These are phyloP conservation scores for Aspergillus transmontanensis DNA, from an alignment of 2,329 filamentous ascomycete species.

Conservation along the genomic window DNA sequence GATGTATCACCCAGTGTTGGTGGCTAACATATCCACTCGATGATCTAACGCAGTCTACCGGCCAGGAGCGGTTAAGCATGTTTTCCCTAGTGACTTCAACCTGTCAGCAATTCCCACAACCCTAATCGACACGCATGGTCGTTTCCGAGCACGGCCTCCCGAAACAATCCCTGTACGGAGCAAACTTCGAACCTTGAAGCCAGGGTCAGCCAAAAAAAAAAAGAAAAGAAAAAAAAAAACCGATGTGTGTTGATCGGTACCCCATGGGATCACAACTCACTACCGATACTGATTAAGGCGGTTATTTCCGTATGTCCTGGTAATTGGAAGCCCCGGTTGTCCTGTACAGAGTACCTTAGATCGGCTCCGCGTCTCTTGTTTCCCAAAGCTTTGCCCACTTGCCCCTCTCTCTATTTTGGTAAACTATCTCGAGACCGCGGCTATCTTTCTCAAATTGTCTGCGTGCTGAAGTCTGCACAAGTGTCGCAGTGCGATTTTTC, in stretches of 20 bases:
- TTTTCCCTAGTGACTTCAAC: slow-evolving; percentile 6
- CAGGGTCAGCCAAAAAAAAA: not conserved
- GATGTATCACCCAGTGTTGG: not conserved
- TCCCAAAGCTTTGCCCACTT: slow-evolving; percentile 15
- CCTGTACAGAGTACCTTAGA: not conserved
- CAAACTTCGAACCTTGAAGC: not conserved
- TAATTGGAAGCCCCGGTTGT: not conserved
- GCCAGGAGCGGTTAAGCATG: not conserved
- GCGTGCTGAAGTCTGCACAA: not conserved
- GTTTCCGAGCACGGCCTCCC: slow-evolving; percentile 16
- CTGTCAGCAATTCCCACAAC: slow-evolving; percentile 10
- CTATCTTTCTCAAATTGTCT: slow-evolving; percentile 4
- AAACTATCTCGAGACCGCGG: slow-evolving; percentile 1
- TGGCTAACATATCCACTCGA: not conserved
- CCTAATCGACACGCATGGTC: slow-evolving; percentile 21
- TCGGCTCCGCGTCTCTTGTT: slow-evolving; percentile 12
- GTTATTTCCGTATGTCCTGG: not conserved
- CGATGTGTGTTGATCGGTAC: slow-evolving; percentile 2
- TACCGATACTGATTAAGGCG: not conserved
- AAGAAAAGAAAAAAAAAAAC: not conserved
- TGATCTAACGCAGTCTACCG: not conserved
- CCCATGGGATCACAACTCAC: slow-evolving; percentile 2
- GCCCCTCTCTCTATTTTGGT: slow-evolving; percentile 8
- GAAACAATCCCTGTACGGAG: not conserved
- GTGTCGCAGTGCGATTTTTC: not conserved